Conservation (phyloP, 306 rosid genomes). For the Casuarina glauca region DNA sequence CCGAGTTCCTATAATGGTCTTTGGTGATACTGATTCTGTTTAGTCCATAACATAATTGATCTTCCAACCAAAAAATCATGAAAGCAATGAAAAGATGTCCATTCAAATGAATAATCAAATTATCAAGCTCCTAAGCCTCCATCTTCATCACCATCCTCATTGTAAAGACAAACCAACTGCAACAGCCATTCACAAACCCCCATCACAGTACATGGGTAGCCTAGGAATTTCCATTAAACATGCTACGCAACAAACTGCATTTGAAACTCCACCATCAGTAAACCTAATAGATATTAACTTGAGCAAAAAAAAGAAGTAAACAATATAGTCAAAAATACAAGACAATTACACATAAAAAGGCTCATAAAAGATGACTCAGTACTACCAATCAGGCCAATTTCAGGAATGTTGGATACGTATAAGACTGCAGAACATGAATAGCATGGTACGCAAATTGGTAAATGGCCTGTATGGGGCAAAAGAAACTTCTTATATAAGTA, state of each 20-base stretch:
- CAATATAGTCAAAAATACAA: constrained; percentile 1
- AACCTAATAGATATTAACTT: constrained; percentile 1
- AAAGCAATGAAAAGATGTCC: constrained; percentile 11
- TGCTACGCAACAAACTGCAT: constrained; percentile 18
- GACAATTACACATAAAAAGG: neutral
- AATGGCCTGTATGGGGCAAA: neutral
- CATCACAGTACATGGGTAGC: constrained; percentile 23
- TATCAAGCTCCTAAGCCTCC: constrained; percentile 23
- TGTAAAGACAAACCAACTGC: constrained; percentile 22
- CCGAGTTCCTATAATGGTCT: constrained; percentile 16
- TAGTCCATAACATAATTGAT: constrained; percentile 32
- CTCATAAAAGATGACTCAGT: neutral
- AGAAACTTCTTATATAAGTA: constrained; percentile 3
- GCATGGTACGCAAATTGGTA: constrained; percentile 1
- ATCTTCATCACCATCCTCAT: constrained; percentile 26
- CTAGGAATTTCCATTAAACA: constrained; percentile 17
- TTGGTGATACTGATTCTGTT: constrained; percentile 31
- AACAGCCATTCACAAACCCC: constrained; percentile 38
- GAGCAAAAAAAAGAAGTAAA: constrained; percentile 1
- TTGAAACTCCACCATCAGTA: constrained; percentile 23
- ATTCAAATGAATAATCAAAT: constrained; percentile 12
- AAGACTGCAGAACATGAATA: neutral
- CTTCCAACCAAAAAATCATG: constrained; percentile 14
- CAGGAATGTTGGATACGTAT: neutral
- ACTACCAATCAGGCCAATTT: neutral